Evolutionary conservation across 129 eudicot genomes (phyloP).

Genomic region (Artemisia tridentata): DNA sequence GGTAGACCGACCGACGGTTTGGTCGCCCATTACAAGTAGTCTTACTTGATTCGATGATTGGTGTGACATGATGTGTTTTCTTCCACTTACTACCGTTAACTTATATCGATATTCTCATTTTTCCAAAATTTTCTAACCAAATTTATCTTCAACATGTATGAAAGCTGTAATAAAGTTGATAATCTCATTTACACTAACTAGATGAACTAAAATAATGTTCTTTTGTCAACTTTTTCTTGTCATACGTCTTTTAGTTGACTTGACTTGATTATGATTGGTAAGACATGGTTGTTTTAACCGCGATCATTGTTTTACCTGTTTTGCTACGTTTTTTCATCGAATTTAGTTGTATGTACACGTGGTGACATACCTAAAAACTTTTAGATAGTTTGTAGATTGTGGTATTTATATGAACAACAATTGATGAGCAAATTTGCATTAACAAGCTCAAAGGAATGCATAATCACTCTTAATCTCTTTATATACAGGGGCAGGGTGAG

Average conservation of each 20-base stretch:
- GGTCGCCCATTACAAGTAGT: too few relatives aligned
- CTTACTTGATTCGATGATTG: not conserved
- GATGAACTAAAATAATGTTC: not conserved
- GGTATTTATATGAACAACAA: too few relatives aligned
- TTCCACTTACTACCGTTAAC: not conserved
- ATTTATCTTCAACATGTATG: too few relatives aligned
- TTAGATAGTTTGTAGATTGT: too few relatives aligned
- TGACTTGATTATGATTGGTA: not conserved
- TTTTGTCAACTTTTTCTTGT: not conserved
- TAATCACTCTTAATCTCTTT: too few relatives aligned
- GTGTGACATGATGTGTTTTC: not conserved
- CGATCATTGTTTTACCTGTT: not conserved
- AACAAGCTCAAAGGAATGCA: too few relatives aligned
- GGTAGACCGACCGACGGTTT: too few relatives aligned
- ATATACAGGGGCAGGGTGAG: too few relatives aligned
- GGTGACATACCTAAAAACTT: too few relatives aligned
- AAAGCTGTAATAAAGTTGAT: too few relatives aligned
- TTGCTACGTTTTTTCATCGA: conserved; percentile 15
- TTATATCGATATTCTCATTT: not conserved
- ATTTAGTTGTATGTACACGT: too few relatives aligned
- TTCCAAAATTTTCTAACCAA: not conserved
- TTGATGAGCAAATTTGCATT: too few relatives aligned
- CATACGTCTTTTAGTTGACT: not conserved
- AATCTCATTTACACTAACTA: not conserved
- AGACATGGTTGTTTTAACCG: not conserved